These are phyloP conservation scores for Martiniozyma abietophila DNA, from an alignment of 805 yeast species.

Conservation along the genomic window DNA sequence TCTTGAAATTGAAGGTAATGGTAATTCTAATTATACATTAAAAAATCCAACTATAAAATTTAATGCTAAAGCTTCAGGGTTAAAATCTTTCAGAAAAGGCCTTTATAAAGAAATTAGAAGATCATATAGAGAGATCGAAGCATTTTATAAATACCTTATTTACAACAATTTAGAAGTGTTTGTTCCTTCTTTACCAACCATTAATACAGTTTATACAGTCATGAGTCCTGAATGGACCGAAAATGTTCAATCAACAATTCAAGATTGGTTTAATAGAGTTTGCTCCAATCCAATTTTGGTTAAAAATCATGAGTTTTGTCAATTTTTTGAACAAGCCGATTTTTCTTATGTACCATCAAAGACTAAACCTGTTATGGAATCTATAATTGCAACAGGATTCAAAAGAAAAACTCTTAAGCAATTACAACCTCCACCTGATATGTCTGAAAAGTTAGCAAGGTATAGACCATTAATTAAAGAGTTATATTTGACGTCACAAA, in stretches of 20 bases:
- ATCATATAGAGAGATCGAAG: constrained; percentile 66
- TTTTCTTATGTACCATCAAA: constrained; percentile 31
- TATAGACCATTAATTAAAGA: constrained; percentile 83
- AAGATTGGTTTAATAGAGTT: constrained; percentile 79
- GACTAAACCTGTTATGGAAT: constrained; percentile 29
- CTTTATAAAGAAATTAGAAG: constrained; percentile 68
- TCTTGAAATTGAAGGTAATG: constrained; percentile 60
- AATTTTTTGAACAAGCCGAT: constrained; percentile 41
- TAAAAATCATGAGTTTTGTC: constrained; percentile 80
- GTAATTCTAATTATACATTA: constrained; percentile 38
- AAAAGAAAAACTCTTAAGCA: constrained; percentile 87
- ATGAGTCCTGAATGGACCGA: constrained; percentile 73
- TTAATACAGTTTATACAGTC: constrained; percentile 71
- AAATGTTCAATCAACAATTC: constrained; percentile 51
- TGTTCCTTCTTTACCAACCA: constrained; percentile 77
- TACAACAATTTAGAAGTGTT: constrained; percentile 85
- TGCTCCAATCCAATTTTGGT: constrained; percentile 68
- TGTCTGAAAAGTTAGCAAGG: constrained; percentile 66
- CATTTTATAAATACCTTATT: constrained; percentile 67
- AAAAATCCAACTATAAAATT: constrained; percentile 77
- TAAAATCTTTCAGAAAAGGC: constrained; percentile 68
- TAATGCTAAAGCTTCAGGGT: constrained; percentile 45
- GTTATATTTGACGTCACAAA: constrained; percentile 51
- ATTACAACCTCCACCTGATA: constrained; percentile 85
- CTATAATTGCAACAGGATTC: constrained; percentile 70